phyloP scores from a whole-genome alignment of 768 basidiomycete genomes.

The Clavulina sp. region DNA sequence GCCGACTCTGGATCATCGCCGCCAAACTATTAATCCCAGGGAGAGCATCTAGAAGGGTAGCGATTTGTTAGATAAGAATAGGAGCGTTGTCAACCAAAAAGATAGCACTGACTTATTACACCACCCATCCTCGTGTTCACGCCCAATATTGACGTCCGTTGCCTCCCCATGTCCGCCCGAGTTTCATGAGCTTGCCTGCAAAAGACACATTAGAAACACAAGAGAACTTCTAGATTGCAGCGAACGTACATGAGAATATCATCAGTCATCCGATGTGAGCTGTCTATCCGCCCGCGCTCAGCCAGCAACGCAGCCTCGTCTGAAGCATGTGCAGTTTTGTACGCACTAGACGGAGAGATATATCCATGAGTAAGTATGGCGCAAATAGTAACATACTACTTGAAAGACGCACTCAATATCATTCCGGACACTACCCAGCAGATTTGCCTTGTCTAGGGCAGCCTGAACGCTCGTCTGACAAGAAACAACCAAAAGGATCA shows the following conservation, averaged over 20 bases:
- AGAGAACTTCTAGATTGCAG: neutral
- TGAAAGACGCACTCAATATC: conserved; percentile 68
- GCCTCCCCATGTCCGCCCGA: conserved; percentile 75
- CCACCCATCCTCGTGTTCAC: conserved; percentile 75
- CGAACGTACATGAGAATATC: conserved; percentile 61
- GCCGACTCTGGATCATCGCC: conserved; percentile 80
- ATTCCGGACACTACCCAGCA: conserved; percentile 79
- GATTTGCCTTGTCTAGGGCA: conserved; percentile 70
- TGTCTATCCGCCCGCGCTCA: conserved; percentile 81
- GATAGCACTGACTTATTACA: conserved; percentile 48
- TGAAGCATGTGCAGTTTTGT: conserved; percentile 50
- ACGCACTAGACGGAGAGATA: conserved; percentile 36
- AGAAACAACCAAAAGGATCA: too few species aligned
- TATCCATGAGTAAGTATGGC: neutral
- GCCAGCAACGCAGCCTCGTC: conserved; percentile 72
- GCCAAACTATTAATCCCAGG: conserved; percentile 90
- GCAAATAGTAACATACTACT: neutral
- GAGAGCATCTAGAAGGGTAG: conserved; percentile 43
- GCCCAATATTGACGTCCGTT: conserved; percentile 52
- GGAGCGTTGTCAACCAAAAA: neutral
- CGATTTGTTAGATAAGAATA: neutral
- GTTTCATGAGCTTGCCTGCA: conserved; percentile 93
- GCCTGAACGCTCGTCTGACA: conserved; percentile 57
- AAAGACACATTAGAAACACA: neutral
- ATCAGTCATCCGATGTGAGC: conserved; percentile 88